phyloP scores from a whole-genome alignment of 192 early-diverging fungal genomes.

The Entophlyctis helioformis region DNA sequence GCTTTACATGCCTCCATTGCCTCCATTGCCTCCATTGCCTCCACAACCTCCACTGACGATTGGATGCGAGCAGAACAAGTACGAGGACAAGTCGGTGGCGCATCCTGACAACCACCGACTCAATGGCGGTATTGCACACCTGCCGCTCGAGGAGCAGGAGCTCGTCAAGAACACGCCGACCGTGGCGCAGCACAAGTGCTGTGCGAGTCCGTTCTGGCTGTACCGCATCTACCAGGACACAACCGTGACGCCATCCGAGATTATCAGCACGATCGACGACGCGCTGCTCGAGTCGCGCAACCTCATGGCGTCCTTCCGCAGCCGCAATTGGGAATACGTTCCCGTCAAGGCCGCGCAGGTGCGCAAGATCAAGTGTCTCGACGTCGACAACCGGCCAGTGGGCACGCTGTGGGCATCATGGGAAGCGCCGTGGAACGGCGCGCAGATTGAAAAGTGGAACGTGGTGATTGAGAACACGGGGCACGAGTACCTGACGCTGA shows the following conservation, averaged over 20 bases:
- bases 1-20: no score
- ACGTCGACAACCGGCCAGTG: slow-evolving; percentile 6
- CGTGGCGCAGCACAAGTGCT: slow-evolving; percentile 32
- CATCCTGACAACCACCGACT: slow-evolving; percentile 17
- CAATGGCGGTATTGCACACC: slow-evolving; percentile 19
- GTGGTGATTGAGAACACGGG: no score
- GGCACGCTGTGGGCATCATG: slow-evolving; percentile 29
- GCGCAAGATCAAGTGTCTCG: slow-evolving; percentile 17
- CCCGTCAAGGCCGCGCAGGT: slow-evolving; percentile 14
- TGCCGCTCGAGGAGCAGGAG: slow-evolving; percentile 17
- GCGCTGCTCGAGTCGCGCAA: slow-evolving; percentile 20
- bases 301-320: not conserved
- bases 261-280: slow-evolving; percentile 15
- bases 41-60: not conserved
- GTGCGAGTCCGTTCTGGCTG: slow-evolving; percentile 32
- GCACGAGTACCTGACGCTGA: no score
- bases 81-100: slow-evolving; percentile 12
- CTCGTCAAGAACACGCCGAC: slow-evolving; percentile 12
- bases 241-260: slow-evolving; percentile 17
- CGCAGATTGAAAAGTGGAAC: slow-evolving; percentile 22
- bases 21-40: no score
- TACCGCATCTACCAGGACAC: slow-evolving; percentile 46
- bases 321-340: slow-evolving; percentile 2
- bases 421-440: slow-evolving; percentile 27
- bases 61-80: slow-evolving; percentile 12